Base-by-base conservation (phyloP, 2,329 filamentous ascomycete species). In the Aureobasidium sp. region DNA sequence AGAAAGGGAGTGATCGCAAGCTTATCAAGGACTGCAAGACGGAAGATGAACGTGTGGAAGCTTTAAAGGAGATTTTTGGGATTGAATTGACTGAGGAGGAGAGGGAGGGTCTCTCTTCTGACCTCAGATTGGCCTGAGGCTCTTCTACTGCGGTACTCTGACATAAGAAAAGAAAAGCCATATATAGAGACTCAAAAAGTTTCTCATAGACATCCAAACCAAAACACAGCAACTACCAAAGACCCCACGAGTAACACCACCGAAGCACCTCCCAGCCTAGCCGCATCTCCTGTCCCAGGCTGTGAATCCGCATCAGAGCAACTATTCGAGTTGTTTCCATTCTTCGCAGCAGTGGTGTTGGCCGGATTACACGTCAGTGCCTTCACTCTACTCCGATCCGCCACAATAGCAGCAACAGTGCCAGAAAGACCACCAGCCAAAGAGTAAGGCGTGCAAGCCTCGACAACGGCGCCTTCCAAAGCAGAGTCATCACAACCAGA, bases 1-100 rank as follows among this genome's bases (percentile, higher is more conserved):
- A 78, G 53, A 67, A 76, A 25, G 70, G 74, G n/a, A 77, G 76
- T 1, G 71, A 72, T 62, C 79, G 77, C 13, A 69, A 70, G 42
- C 65, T 75, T 42, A 69, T 78, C 38, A 67, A 75, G 46, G 67
- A 70, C 3, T 77, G 77, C 54, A 63, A 69, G 54, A 75, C 67
- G 0, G 75, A 81, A 57, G 67, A 70, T 13, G 74, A 77, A 37
- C 71, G 77, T 37, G 29, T 78, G 5, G 63, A 67, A 43, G 77
- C 73, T 9, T 64, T 81, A 51, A 69, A 74, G 54, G 69, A 76
- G 53, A 71, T 74, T 63, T 79, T 79, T 63, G 73, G 70, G 0
- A 78, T 81, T 60, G 68, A 62, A 19, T 67, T 80, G 45, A 71
- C 69, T 31, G 64, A 69, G 19, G 69, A 68, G 8, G 74, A 78